These are phyloP conservation scores for Mycena rebaudengoi DNA, from an alignment of 768 basidiomycete species.

Conservation along the genomic window DNA sequence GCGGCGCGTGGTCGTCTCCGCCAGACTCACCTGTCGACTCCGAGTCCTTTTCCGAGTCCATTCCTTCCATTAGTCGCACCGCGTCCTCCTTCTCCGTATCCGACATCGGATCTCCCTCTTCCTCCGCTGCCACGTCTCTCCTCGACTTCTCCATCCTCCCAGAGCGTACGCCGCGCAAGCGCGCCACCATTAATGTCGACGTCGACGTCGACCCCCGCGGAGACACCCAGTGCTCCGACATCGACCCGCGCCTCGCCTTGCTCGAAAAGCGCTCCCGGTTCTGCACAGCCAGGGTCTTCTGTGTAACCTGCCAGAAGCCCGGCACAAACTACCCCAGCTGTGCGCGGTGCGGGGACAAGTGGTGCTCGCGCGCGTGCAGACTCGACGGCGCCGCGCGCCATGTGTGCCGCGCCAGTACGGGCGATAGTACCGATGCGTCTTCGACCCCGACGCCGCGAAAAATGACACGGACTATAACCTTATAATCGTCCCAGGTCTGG, in stretches of 20 bases:
- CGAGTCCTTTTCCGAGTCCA: constrained; percentile 3
- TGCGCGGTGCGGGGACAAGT: constrained; percentile 39
- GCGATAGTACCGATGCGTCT: too few relatives aligned
- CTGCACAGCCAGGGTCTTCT: constrained; percentile 34
- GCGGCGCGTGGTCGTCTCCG: constrained; percentile 5
- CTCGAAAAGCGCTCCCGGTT: constrained; percentile 44
- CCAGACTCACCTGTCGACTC: too few relatives aligned
- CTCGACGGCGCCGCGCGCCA: constrained; percentile 11
- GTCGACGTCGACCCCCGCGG: not conserved
- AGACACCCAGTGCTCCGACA: not conserved
- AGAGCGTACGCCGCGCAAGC: too few relatives aligned
- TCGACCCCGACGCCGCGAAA: not conserved
- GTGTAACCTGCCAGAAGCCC: constrained; percentile 42
- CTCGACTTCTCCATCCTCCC: too few relatives aligned
- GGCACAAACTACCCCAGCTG: constrained; percentile 51
- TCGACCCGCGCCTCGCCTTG: constrained; percentile 37
- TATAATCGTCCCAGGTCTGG: too few relatives aligned
- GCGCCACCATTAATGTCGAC: too few relatives aligned
- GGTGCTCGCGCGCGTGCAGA: constrained; percentile 24
- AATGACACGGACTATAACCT: not conserved
- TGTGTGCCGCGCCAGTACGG: not conserved
- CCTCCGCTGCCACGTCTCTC: constrained; percentile 31
- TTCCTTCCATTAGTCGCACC: constrained; percentile 52
- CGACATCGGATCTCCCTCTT: constrained; percentile 13
- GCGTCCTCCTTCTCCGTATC: constrained; percentile 35